Percentiles rank a stretch among this genome's conserved stretches.
These are phyloP conservation scores for Aegle marmelos DNA, from an alignment of 345 rosid species.

Conservation along the genomic window DNA sequence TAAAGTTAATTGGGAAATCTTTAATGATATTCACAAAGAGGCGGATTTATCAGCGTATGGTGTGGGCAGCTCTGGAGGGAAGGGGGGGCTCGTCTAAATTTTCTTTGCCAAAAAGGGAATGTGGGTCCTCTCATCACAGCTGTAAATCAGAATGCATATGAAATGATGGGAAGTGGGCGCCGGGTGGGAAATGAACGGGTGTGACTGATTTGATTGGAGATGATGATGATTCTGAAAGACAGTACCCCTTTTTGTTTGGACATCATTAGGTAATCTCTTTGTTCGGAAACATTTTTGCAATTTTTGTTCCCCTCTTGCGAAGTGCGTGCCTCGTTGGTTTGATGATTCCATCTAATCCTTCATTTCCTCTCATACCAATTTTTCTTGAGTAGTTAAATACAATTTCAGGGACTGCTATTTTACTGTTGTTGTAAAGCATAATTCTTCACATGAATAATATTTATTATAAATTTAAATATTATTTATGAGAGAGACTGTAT, in stretches of 20 bases:
- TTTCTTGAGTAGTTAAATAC: no score
- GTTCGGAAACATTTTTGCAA: not conserved
- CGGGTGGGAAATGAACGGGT: not conserved
- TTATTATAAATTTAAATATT: no score
- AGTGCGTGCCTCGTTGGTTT: not conserved
- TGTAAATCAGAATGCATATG: conserved; percentile 23
- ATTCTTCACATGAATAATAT: no score
- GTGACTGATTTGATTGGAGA: conserved; percentile 7
- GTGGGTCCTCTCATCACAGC: conserved; percentile 27
- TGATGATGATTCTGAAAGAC: conserved; percentile 19
- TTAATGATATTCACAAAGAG: not conserved
- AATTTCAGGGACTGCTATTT: no score
- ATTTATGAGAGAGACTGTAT: no score
- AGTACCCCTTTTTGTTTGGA: conserved; percentile 7
- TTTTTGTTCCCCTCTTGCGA: not conserved
- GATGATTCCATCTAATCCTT: not conserved
- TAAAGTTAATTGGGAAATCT: not conserved
- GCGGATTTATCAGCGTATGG: not conserved
- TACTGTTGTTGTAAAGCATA: no score
- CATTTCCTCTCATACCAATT: not conserved
- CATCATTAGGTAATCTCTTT: conserved; percentile 26
- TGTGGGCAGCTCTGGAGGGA: conserved; percentile 8
- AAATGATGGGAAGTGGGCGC: conserved; percentile 4
- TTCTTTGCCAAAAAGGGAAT: conserved; percentile 33
- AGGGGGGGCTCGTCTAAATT: conserved; percentile 11